Evolutionary conservation across 2,329 filamentous ascomycete species (phyloP), one percentile per base, ranked within the genome.

Genomic region (Pyrenophora seminiperda): DNA sequence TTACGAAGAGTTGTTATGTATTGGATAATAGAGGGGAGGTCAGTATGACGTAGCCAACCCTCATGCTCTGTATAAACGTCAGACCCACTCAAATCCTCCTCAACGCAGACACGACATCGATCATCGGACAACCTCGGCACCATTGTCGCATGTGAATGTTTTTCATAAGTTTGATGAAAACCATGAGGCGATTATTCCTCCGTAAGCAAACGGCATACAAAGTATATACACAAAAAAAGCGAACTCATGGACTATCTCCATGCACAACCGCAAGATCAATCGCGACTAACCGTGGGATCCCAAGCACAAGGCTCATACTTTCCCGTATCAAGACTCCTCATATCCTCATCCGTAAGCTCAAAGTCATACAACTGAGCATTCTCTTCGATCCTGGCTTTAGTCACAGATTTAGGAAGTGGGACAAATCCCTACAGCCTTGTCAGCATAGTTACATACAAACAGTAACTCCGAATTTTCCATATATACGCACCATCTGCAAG

Each of bases 391-490:
- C 84, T 76, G 7, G 76, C 75, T 2, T 79, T 79, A 0, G 82
- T 86, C 14, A 83, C 82, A 1, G 83, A 84, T 67, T 86, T 86
- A 0, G 84, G 84, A 18, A 87, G 73, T 11, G 83, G 83, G 22
- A 86, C 79, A 59, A 83, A 86, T 7, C 81, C 81, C 79, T 83
- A 53, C 9, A 24, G 2, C 10, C 13, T 9, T 27, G 13, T 38
- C 32, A 42, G 53, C 11, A 14, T 4, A 10, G 27, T 2, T 7
- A n/a, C n/a, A 7, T 10, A 17, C 5, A n/a, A n/a, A n/a, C n/a
- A n/a, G n/a, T n/a, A n/a, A n/a, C 11, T 0, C 10, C 11, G 2
- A 15, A 24, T 13, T 13, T 4, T n/a, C 22, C 13, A 7, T 11
- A 7, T 11, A 17, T 13, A 41, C 61, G 50, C 41, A 72, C 70